Base-by-base conservation (phyloP, 2,329 filamentous ascomycete species). In the Trichoderma asperellum region DNA sequence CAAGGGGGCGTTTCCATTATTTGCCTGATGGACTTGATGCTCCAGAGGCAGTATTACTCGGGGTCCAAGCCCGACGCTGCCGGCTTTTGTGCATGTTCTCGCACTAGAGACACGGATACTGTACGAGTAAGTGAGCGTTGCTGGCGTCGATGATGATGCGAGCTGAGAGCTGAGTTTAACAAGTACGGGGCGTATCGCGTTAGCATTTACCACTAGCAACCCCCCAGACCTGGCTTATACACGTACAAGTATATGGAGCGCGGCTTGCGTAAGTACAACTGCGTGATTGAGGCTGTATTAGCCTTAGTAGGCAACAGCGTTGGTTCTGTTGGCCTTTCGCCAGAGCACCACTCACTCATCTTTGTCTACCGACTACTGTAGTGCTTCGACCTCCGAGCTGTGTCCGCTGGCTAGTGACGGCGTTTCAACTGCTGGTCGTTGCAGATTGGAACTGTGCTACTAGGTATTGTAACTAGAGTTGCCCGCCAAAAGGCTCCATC, bases 41-140 rank as follows among this genome's bases (percentile, higher is more conserved):
- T 29, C 35, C 21, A 29, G 16, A 43, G 40, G 40, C 6, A 43
- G n/a, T 43, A 24, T 40, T 18, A 60, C 37, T 56, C 24, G 52
- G 62, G 29, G 34, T 12, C 40, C 24, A 56, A 56, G 49, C 24
- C 62, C 62, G 62, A 65, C 34, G 61, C 24, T 43, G 62, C 62
- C 62, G 62, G 56, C 7, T 43, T 43, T 11, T 57, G 35, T 18
- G n/a, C 53, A 16, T 10, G 52, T 16, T 16, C 24, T 16, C 18
- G 47, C 24, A 49, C 60, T 52, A 53, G 14, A 49, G 57, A 27
- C 21, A 29, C 35, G 24, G 24, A 24, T 37, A 43, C 40, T 34
- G 24, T 49, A 61, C 27, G 24, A 32, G 37, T 43, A 61, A 61
- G 58, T 61, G 58, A 27, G 40, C 16, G 7, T 5, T 43, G 40